These are phyloP conservation scores for Phytopythium mirpurense DNA, from an alignment of 352 stramenopile species.

Conservation along the genomic window DNA sequence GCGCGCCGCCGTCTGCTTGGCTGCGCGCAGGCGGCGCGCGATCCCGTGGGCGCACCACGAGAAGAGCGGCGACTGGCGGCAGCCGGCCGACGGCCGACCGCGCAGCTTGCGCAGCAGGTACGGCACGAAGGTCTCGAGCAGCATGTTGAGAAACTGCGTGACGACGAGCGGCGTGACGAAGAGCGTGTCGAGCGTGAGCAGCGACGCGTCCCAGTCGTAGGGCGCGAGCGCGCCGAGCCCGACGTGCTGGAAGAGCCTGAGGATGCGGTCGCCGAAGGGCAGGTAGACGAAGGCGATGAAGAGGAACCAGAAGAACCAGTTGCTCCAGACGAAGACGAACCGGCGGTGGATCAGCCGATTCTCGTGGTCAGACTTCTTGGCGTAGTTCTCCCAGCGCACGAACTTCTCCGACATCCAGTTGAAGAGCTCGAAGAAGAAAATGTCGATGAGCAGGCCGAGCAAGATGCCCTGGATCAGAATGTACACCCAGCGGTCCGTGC, in stretches of 20 bases:
- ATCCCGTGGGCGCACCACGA: constrained; percentile 45
- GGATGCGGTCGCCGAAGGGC: constrained; percentile 70
- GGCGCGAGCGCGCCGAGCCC: constrained; percentile 51
- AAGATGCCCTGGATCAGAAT: constrained; percentile 82
- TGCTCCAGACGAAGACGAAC: constrained; percentile 90
- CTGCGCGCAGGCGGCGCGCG: constrained; percentile 28
- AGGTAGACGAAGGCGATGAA: constrained; percentile 90
- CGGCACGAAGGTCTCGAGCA: constrained; percentile 83
- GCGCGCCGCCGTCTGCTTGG: constrained; percentile 18
- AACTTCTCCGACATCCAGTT: constrained; percentile 88
- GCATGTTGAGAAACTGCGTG: constrained; percentile 86
- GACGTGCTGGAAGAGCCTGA: constrained; percentile 45
- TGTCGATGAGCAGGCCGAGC: constrained; percentile 83
- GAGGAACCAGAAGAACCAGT: constrained; percentile 91
- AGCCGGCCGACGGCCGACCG: constrained; percentile 53
- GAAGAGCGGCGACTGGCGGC: constrained; percentile 56
- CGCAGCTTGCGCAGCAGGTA: constrained; percentile 79
- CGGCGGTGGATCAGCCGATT: constrained; percentile 82
- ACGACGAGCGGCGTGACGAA: constrained; percentile 87
- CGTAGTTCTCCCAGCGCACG: constrained; percentile 83
- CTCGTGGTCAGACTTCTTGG: constrained; percentile 84
- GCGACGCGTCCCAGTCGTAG: constrained; percentile 65
- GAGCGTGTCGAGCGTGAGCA: constrained; percentile 79
- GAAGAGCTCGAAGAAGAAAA: constrained; percentile 88
- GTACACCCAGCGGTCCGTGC: constrained; percentile 87